Evolutionary conservation across 2,329 filamentous ascomycete genomes (phyloP).

Genomic region (Dothistroma septosporum): DNA sequence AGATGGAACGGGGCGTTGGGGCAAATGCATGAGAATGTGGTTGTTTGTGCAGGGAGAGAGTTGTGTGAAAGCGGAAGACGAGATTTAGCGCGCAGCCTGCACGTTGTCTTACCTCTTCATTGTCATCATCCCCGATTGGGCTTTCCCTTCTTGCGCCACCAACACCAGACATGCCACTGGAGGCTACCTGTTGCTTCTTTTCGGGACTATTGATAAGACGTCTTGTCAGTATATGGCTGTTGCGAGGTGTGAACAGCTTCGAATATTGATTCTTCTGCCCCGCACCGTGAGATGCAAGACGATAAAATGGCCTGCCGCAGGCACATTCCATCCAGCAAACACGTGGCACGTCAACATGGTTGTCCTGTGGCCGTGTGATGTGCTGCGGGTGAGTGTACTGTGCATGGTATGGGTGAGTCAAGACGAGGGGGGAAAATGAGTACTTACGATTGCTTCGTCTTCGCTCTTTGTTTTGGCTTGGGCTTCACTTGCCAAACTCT

Average conservation of each 20-base stretch:
- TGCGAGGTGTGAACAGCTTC: not conserved
- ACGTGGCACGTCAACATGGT: slow-evolving; percentile 6
- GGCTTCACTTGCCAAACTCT: slow-evolving; percentile 21
- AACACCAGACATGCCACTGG: slow-evolving; percentile 62
- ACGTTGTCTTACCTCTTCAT: slow-evolving; percentile 50
- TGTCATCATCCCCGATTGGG: slow-evolving; percentile 58
- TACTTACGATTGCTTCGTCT: slow-evolving; percentile 40
- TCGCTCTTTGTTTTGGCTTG: slow-evolving; percentile 33
- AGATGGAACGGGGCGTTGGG: slow-evolving; percentile 25
- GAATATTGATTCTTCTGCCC: slow-evolving; percentile 14
- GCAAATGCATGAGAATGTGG: slow-evolving; percentile 30
- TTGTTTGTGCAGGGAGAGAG: slow-evolving; percentile 23
- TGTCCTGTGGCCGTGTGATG: not conserved
- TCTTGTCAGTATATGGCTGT: slow-evolving; percentile 21
- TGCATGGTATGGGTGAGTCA: not conserved
- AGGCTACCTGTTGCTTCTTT: slow-evolving; percentile 68
- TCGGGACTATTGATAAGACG: slow-evolving; percentile 55
- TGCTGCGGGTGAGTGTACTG: slow-evolving; percentile 2
- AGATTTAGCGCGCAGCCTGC: slow-evolving; percentile 30
- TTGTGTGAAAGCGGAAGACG: slow-evolving; percentile 40
- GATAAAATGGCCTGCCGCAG: slow-evolving; percentile 4
- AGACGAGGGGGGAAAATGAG: slow-evolving; percentile 7
- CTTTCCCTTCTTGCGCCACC: slow-evolving; percentile 60
- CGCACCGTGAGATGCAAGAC: slow-evolving; percentile 16
- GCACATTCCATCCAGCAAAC: slow-evolving; percentile 24